Evolutionary conservation across 306 rosid genomes (phyloP).

Genomic region (Rosa multiflora): DNA sequence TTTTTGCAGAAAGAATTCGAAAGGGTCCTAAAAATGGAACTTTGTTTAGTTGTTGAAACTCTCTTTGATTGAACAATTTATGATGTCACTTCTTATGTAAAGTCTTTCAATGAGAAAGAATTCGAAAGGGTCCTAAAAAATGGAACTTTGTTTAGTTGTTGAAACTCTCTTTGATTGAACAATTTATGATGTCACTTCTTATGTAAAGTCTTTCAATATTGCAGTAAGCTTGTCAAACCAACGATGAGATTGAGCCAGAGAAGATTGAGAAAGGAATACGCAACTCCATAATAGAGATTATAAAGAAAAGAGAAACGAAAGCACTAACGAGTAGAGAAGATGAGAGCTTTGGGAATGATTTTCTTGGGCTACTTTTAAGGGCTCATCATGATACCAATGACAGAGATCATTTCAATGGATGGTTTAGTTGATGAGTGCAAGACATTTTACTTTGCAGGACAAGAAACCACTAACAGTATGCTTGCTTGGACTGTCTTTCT

Average conservation of each 20-base stretch:
- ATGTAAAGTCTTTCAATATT: background rate
- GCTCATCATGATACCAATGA: constrained; percentile 25
- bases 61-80: background rate
- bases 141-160: constrained; percentile 1
- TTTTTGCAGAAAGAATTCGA: background rate
- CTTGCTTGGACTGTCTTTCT: constrained; percentile 33
- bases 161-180: background rate
- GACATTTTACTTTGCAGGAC: constrained; percentile 30
- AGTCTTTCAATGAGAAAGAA: background rate
- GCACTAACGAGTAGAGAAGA: constrained; percentile 6
- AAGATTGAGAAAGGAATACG: constrained; percentile 15
- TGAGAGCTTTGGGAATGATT: constrained; percentile 12
- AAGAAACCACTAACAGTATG: constrained; percentile 24
- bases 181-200: background rate
- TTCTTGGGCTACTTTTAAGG: constrained; percentile 21
- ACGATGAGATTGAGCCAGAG: constrained; percentile 22
- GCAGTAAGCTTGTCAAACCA: constrained; percentile 23
- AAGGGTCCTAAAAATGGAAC: background rate
- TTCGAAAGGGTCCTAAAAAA: background rate
- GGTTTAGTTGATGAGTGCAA: constrained; percentile 30
- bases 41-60: background rate
- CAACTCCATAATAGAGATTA: constrained; percentile 2
- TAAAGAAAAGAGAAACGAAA: constrained; percentile 21
- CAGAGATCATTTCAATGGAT: constrained; percentile 6
- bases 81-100: background rate